Base-by-base conservation (phyloP, 2,329 filamentous ascomycete species). In the Didymella exigua region DNA sequence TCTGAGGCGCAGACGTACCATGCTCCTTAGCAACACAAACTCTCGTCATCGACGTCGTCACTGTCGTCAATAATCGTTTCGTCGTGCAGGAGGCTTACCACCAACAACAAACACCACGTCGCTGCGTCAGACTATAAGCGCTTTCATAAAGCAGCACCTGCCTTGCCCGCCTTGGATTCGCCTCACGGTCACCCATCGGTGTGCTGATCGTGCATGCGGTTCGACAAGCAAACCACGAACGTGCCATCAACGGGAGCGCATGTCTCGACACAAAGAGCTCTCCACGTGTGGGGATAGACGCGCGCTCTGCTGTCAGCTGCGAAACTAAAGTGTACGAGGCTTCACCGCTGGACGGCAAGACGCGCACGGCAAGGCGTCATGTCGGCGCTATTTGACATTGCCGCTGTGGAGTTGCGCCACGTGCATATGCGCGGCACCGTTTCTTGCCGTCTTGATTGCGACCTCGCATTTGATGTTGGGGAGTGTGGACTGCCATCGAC, bases 321-420 rank as follows among this genome's bases (percentile, higher is more conserved):
- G 29, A 37, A 27, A 41, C 33, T n/a, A 55, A 49, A 29, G 45
- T 29, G 19, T 31, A 34, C 41, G 41, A 55, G 52, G 33, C 52
- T 44, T 45, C 37, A 48, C 37, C 43, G 50, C 38, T 31, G n/a
- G 40, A 48, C 33, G n/a, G 26, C 19, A n/a, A 54, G 45, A 29
- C 40, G 23, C 41, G 21, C 40, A 44, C 42, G 46, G 41, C 10
- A 50, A 55, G 52, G 52, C 52, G 21, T 27, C 37, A 55, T 34
- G 46, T 50, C 52, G 52, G 52, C 26, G 34, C 24, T 55, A 55
- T 24, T 55, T 21, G 36, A 37, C 42, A 24, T 50, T 46, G 41
- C 41, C 52, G 52, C 52, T 47, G 46, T 55, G 46, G 52, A 55
- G 46, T 30, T 41, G 52, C 52, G 52, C 52, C 46, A 55, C 52